A percentile compares a stretch with the other conserved stretches of the same genome.
phyloP scores from a whole-genome alignment of 306 rosid species.

The Vachellia pachyceras region DNA sequence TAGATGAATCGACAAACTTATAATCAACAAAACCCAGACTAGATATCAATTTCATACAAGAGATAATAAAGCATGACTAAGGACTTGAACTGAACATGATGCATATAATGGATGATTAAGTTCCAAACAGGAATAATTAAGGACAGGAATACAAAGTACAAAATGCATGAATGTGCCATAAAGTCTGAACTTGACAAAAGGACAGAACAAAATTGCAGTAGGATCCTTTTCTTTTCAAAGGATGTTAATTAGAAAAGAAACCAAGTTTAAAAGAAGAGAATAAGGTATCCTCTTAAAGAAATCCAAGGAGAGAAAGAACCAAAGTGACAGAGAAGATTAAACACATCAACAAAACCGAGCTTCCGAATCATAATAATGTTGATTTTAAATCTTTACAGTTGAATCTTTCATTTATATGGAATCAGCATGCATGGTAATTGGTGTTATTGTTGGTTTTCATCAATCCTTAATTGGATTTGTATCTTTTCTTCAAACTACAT shows the following conservation, averaged over 20 bases:
- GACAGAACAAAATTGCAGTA: neutral
- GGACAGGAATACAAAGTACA: neutral
- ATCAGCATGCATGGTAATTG: neutral
- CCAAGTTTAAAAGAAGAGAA: neutral
- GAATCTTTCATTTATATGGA: neutral
- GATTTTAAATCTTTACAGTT: neutral
- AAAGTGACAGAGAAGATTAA: neutral
- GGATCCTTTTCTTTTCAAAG: neutral
- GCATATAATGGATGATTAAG: neutral
- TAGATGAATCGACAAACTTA: neutral
- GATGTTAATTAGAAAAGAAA: neutral
- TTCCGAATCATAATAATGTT: neutral
- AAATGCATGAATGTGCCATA: neutral
- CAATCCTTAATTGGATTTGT: neutral
- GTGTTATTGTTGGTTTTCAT: neutral
- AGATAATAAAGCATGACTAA: neutral
- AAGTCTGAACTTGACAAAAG: neutral
- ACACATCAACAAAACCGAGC: neutral
- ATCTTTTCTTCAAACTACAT: neutral
- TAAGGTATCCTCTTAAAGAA: neutral
- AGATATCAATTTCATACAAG: neutral
- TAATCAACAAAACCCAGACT: neutral
- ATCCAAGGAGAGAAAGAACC: neutral
- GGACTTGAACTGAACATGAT: neutral
- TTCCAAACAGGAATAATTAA: neutral